phyloP scores from a whole-genome alignment of 441 rosid species.

The Manihot esculenta region DNA sequence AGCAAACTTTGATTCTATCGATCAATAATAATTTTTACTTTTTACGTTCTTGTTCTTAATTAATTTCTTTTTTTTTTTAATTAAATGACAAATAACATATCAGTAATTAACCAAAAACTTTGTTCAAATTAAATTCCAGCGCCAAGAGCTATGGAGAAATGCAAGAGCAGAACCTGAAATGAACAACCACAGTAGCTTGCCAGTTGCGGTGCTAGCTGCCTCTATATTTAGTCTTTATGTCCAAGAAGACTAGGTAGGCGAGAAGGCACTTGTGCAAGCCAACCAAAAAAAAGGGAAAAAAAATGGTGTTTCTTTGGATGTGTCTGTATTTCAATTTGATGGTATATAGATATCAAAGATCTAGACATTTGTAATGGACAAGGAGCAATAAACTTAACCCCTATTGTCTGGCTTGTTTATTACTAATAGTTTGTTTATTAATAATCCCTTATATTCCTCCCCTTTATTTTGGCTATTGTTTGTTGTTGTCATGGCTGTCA shows the following conservation, averaged over 20 bases:
- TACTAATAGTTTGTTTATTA: conserved; percentile 33
- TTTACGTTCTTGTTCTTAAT: neutral
- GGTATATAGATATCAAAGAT: conserved; percentile 46
- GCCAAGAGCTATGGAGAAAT: conserved; percentile 94
- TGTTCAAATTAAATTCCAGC: conserved; percentile 44
- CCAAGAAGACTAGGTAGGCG: conserved; percentile 12
- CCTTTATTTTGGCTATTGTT: conserved; percentile 24
- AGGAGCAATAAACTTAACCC: conserved; percentile 58
- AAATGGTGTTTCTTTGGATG: conserved; percentile 25
- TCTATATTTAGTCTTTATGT: conserved; percentile 3
- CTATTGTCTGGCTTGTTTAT: conserved; percentile 42
- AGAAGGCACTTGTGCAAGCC: conserved; percentile 18
- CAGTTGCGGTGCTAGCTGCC: conserved; percentile 2
- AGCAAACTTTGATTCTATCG: neutral
- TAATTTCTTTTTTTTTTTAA: too few relatives aligned
- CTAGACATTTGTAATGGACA: conserved; percentile 56
- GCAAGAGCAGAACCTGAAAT: conserved; percentile 77
- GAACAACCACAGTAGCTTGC: neutral
- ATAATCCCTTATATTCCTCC: too few relatives aligned
- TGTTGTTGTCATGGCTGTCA: conserved; percentile 33
- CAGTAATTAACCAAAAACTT: too few relatives aligned
- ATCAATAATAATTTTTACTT: too few relatives aligned
- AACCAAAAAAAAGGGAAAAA: neutral
- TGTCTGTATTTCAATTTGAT: conserved; percentile 37
- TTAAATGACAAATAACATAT: neutral